Percentiles rank a stretch among this genome's conserved stretches.
phyloP scores from a whole-genome alignment of 2,329 filamentous ascomycete genomes.

The Thielaviopsis punctulata region DNA sequence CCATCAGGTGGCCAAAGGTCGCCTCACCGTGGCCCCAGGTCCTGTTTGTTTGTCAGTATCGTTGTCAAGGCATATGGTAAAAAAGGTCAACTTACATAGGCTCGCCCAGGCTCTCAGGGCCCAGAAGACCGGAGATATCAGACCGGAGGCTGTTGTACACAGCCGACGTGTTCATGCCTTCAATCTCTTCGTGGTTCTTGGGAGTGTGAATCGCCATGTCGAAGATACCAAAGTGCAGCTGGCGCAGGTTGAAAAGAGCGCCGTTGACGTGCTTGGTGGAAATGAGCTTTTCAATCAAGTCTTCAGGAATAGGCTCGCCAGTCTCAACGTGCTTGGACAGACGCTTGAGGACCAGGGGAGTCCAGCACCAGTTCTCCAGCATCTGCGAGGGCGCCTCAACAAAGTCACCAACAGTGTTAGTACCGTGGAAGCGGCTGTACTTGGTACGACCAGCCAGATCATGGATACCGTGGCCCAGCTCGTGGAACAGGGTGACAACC shows the following conservation, averaged over 20 bases:
- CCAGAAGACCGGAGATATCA: constrained; percentile 56
- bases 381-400: constrained; percentile 57
- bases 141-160: constrained; percentile 58
- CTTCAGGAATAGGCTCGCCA: constrained; percentile 52
- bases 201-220: constrained; percentile 70
- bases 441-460: constrained; percentile 45
- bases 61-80: not conserved
- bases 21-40: constrained; percentile 64
- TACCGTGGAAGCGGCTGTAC: constrained; percentile 52
- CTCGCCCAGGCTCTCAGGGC: constrained; percentile 48
- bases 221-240: constrained; percentile 67
- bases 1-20: constrained; percentile 67
- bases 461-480: constrained; percentile 55
- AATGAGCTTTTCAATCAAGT: constrained; percentile 57
- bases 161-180: constrained; percentile 45
- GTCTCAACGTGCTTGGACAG: constrained; percentile 61
- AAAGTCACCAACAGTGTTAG: constrained; percentile 48
- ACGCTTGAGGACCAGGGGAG: constrained; percentile 42
- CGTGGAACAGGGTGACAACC: constrained; percentile 69
- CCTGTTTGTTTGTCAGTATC: constrained; percentile 18
- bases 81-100: constrained; percentile 26
- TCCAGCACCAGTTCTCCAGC: constrained; percentile 65
- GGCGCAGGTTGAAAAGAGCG: constrained; percentile 59
- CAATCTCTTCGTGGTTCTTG: constrained; percentile 47
- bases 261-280: constrained; percentile 68